Evolutionary conservation across 495 filamentous ascomycete species (phyloP).

Genomic region (Extremus antarcticus): DNA sequence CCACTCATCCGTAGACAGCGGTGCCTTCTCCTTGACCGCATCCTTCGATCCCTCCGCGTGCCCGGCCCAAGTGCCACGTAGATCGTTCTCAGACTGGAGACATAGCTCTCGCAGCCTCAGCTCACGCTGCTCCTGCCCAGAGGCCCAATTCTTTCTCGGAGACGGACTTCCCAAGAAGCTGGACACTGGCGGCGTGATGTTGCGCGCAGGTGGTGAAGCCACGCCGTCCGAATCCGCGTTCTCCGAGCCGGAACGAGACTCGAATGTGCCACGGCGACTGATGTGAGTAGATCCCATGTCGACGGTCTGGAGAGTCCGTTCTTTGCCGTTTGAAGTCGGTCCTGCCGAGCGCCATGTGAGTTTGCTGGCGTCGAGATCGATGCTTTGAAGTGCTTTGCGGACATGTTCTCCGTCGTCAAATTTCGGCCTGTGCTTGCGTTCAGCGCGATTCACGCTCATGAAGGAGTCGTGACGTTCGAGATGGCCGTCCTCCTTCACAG

Average conservation of each 20-base stretch:
- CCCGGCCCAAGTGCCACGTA: neutral
- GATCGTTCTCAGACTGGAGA: neutral
- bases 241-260: neutral
- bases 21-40: neutral
- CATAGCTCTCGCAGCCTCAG: neutral
- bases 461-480: neutral
- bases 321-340: neutral
- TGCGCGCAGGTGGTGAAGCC: neutral
- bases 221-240: neutral
- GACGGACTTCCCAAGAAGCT: neutral
- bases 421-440: too few relatives aligned
- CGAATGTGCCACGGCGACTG: neutral
- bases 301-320: neutral
- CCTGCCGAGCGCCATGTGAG: neutral
- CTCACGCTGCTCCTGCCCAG: neutral
- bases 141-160: neutral
- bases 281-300: slow-evolving; percentile 1
- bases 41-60: neutral
- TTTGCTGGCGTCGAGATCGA: neutral
- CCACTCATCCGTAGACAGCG: neutral
- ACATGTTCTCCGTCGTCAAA: too few relatives aligned
- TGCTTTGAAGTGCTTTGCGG: too few relatives aligned
- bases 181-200: neutral
- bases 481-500: neutral
- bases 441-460: too few relatives aligned